These are phyloP conservation scores for Peronospora farinosa DNA, from an alignment of 352 stramenopile genomes.

Conservation along the genomic window DNA sequence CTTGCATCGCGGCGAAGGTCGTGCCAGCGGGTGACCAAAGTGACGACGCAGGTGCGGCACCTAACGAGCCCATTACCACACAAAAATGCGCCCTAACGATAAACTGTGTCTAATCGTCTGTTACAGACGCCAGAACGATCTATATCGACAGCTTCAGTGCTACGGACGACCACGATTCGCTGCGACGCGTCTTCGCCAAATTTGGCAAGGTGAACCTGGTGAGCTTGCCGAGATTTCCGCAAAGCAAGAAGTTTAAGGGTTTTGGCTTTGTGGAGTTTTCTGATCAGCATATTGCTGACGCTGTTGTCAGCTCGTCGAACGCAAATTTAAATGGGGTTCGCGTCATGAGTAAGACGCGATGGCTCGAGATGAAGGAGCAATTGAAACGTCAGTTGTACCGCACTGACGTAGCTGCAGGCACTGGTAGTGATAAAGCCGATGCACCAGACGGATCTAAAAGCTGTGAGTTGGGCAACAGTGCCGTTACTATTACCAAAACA, in stretches of 20 bases:
- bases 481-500: conserved; percentile 16
- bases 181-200: conserved; percentile 44
- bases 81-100: not conserved
- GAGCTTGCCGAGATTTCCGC: conserved; percentile 61
- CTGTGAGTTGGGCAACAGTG: not conserved
- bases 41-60: conserved; percentile 18
- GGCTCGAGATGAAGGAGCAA: conserved; percentile 58
- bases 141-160: conserved; percentile 69
- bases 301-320: conserved; percentile 18
- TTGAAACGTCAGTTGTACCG: conserved; percentile 41
- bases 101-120: not conserved
- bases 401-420: conserved; percentile 1
- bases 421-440: not conserved
- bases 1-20: conserved; percentile 41
- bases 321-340: conserved; percentile 32
- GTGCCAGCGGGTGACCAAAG: conserved; percentile 24
- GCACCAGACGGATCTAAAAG: not conserved
- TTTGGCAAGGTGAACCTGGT: conserved; percentile 77
- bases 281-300: conserved; percentile 25
- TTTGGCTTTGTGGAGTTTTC: conserved; percentile 83
- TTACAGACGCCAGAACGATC: conserved; percentile 44
- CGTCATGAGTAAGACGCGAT: conserved; percentile 53
- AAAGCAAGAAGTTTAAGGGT: conserved; percentile 69
- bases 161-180: conserved; percentile 60
- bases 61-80: not conserved